A percentile compares a stretch with the other conserved stretches of the same genome.
Conservation (phyloP, 176 grass and related monocot species). For the Dactylis glomerata region DNA sequence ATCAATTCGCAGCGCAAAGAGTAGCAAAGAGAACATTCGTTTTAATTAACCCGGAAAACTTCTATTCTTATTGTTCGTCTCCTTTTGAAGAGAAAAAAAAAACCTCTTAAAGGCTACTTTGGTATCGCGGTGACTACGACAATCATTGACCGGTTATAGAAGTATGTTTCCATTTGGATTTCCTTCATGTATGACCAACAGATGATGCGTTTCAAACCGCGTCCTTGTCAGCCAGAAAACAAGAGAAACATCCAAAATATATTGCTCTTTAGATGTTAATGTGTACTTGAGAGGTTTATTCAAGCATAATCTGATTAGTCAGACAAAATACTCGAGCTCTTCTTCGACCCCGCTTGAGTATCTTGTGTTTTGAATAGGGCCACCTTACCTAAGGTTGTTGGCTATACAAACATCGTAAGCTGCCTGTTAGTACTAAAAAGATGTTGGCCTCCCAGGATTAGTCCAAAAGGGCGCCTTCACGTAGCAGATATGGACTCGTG, state of each 20-base stretch:
- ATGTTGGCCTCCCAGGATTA: background rate
- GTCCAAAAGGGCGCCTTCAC: background rate
- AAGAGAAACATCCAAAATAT: background rate
- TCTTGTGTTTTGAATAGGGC: background rate
- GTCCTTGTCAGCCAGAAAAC: background rate
- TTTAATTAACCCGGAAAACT: background rate
- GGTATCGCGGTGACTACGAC: background rate
- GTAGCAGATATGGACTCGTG: constrained; percentile 11
- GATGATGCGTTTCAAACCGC: background rate
- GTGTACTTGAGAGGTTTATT: background rate
- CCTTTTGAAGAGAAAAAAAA: too few species aligned
- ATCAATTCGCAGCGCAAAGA: background rate
- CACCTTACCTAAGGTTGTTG: background rate
- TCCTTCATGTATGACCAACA: background rate
- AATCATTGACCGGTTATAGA: background rate
- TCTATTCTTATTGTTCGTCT: too few species aligned
- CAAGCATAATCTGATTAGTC: background rate
- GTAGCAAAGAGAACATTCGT: background rate
- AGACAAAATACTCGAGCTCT: background rate
- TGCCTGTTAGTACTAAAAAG: background rate
- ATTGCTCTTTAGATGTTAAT: background rate
- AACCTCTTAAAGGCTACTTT: background rate
- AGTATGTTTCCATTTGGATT: background rate
- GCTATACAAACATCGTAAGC: background rate
- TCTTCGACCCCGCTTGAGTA: background rate